phyloP scores from a whole-genome alignment of 768 basidiomycete genomes.

The Phallus indusiatus region DNA sequence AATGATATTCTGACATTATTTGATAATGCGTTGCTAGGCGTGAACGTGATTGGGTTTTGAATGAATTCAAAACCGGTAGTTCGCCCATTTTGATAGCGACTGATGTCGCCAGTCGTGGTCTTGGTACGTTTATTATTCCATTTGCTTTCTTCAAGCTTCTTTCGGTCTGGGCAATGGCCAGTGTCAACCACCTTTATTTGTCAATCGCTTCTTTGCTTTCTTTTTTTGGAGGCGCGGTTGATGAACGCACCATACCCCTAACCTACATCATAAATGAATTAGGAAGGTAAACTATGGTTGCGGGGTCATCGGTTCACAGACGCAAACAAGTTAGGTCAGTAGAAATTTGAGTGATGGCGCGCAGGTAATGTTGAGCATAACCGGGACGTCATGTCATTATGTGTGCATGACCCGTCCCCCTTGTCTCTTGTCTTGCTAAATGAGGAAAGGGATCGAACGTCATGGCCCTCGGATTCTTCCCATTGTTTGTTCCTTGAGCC shows the following conservation, averaged over 20 bases:
- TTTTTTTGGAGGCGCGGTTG: neutral
- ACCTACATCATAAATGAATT: neutral
- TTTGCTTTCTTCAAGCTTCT: constrained; percentile 2
- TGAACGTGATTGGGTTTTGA: constrained; percentile 98
- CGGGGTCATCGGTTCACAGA: neutral
- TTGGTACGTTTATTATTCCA: constrained; percentile 72
- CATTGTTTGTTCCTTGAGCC: constrained; percentile 1
- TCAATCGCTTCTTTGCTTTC: neutral
- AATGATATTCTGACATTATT: too few species aligned
- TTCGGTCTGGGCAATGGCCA: neutral
- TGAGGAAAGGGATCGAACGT: neutral
- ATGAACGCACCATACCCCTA: neutral
- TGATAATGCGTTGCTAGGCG: constrained; percentile 38
- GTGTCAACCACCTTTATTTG: neutral
- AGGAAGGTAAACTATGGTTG: neutral
- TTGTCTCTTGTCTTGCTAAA: neutral
- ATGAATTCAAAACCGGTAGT: constrained; percentile 97
- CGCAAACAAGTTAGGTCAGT: neutral
- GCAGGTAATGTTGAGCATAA: constrained; percentile 7
- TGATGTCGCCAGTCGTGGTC: constrained; percentile 98
- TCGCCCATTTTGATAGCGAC: constrained; percentile 98
- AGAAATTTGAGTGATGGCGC: neutral
- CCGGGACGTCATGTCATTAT: neutral
- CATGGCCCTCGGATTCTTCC: constrained; percentile 6
- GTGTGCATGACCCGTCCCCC: neutral